A percentile compares a stretch with the other conserved stretches of the same genome.
These are phyloP conservation scores for Pugionium cornutum DNA, from an alignment of 345 rosid genomes.

Conservation along the genomic window DNA sequence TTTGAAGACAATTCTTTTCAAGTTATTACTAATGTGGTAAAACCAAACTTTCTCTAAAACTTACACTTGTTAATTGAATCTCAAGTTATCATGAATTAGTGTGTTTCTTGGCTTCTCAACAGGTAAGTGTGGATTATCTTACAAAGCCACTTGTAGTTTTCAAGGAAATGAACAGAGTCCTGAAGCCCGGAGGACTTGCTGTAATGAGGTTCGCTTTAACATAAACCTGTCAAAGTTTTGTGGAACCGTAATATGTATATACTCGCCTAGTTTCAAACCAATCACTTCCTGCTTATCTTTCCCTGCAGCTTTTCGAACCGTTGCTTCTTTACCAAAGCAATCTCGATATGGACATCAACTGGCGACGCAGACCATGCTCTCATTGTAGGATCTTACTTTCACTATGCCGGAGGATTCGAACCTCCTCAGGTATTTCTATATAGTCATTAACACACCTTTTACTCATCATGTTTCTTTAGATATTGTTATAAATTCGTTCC, in stretches of 20 bases:
- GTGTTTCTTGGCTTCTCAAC: slow-evolving; percentile 21
- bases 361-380: slow-evolving; percentile 79
- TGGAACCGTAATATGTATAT: neutral
- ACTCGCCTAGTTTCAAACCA: neutral
- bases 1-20: slow-evolving; percentile 84
- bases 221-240: slow-evolving; percentile 5
- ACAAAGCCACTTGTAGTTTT: slow-evolving; percentile 78
- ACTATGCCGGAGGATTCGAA: slow-evolving; percentile 87
- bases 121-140: slow-evolving; percentile 94
- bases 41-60: slow-evolving; percentile 21
- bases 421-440: slow-evolving; percentile 67
- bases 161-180: slow-evolving; percentile 76
- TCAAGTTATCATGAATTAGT: neutral
- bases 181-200: slow-evolving; percentile 85
- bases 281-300: slow-evolving; percentile 12
- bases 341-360: slow-evolving; percentile 92
- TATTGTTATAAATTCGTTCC: neutral
- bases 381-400: slow-evolving; percentile 88
- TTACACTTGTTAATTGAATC: neutral
- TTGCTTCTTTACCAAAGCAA: slow-evolving; percentile 89
- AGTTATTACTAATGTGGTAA: slow-evolving; percentile 81
- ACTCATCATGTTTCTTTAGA: neutral
- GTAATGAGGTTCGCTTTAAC: slow-evolving; percentile 58
- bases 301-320: slow-evolving; percentile 76
- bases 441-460: slow-evolving; percentile 11